These are phyloP conservation scores for Amphibolis antarctica DNA, from an alignment of 106 monocot genomes.

Conservation along the genomic window DNA sequence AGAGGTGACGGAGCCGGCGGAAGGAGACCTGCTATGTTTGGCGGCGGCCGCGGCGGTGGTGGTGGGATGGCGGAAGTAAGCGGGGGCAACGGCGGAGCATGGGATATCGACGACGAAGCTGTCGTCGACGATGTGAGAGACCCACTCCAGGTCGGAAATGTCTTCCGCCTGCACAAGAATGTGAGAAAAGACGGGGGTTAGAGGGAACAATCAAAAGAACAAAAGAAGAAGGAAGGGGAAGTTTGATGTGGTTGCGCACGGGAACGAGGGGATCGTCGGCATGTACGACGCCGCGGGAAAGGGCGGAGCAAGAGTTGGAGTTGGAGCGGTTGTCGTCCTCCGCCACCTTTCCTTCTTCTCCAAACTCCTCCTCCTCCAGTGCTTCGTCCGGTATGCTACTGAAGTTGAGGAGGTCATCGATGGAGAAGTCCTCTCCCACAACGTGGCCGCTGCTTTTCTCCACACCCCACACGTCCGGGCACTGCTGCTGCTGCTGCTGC, in stretches of 20 bases:
- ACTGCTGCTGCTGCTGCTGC: too few relatives aligned
- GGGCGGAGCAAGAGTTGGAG: conserved; percentile 7
- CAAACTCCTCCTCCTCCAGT: conserved; percentile 1
- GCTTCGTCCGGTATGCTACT: conserved; percentile 14
- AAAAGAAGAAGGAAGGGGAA: not conserved
- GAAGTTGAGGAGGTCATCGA: conserved; percentile 57
- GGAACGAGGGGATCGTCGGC: conserved; percentile 33
- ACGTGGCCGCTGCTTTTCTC: not conserved
- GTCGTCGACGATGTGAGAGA: conserved; percentile 63
- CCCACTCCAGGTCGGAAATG: conserved; percentile 67
- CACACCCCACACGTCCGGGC: not conserved
- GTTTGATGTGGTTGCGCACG: conserved; percentile 16
- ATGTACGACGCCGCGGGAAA: conserved; percentile 14
- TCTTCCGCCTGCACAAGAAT: conserved; percentile 38
- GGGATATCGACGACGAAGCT: conserved; percentile 41
- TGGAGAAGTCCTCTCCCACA: conserved; percentile 34
- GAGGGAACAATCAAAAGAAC: too few relatives aligned
- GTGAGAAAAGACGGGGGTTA: too few relatives aligned
- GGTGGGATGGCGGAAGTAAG: conserved; percentile 2
- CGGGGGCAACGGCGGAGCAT: conserved; percentile 6
- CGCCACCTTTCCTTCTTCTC: not conserved
- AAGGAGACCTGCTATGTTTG: conserved; percentile 8
- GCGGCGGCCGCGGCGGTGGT: not conserved
- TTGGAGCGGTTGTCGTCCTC: conserved; percentile 8
- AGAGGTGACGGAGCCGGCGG: conserved; percentile 1